Percentiles rank a stretch among this genome's conserved stretches.
Evolutionary conservation across 1,284 basidiomycete genomes (phyloP).

Genomic region (Hypsizygus ulmarius): DNA sequence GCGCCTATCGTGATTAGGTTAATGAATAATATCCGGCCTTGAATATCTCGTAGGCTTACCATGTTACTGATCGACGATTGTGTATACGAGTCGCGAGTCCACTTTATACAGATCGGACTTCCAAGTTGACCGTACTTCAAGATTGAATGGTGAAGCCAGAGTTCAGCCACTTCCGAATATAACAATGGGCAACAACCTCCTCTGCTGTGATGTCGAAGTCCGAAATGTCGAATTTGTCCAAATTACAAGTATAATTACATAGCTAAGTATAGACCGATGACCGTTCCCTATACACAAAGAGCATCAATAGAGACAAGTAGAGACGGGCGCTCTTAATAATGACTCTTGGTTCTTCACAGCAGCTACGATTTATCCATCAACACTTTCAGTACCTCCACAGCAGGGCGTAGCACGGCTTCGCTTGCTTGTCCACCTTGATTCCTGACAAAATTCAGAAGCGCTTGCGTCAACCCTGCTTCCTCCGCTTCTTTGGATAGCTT

Average conservation of each 20-base stretch:
- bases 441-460: constrained; percentile 48
- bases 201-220: background rate
- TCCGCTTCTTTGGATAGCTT: constrained; percentile 48
- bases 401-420: constrained; percentile 26
- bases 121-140: background rate
- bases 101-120: background rate
- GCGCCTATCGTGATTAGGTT: constrained; percentile 52
- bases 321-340: too few relatives aligned
- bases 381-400: constrained; percentile 27
- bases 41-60: constrained; percentile 10
- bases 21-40: background rate
- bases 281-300: too few relatives aligned
- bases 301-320: too few relatives aligned
- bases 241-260: too few relatives aligned
- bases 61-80: constrained; percentile 13
- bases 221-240: background rate
- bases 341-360: too few relatives aligned
- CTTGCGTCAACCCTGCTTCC: constrained; percentile 47
- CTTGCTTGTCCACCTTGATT: constrained; percentile 26
- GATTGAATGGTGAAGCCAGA: background rate
- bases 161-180: constrained; percentile 13
- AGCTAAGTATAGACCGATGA: too few relatives aligned
- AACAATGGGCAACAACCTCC: background rate
- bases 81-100: background rate
- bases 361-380: constrained; percentile 17